These are phyloP conservation scores for Populus deltoides DNA, from an alignment of 345 rosid species.

Conservation along the genomic window DNA sequence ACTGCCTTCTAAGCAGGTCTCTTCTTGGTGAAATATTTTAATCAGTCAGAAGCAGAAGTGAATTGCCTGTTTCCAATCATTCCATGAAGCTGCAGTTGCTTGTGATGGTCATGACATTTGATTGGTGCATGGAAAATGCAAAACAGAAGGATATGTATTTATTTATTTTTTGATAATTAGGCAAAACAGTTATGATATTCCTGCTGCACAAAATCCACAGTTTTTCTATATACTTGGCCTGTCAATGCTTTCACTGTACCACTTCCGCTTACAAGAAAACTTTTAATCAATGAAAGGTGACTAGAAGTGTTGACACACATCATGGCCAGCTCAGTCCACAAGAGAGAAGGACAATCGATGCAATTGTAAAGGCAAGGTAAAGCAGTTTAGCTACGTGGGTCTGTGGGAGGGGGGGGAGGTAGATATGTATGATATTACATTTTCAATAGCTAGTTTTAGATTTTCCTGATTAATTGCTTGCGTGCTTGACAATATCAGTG, in stretches of 20 bases:
- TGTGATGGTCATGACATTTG: background rate
- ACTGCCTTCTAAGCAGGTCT: background rate
- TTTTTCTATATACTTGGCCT: background rate
- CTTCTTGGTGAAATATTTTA: background rate
- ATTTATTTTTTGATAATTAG: background rate
- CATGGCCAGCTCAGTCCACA: slow-evolving; percentile 80
- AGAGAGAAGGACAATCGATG: slow-evolving; percentile 86
- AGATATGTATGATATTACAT: background rate
- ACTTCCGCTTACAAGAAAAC: background rate
- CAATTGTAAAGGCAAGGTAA: slow-evolving; percentile 92
- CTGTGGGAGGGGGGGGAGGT: background rate
- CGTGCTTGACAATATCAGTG: slow-evolving; percentile 39
- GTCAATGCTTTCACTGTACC: background rate
- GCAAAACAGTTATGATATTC: background rate
- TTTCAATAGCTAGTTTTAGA: background rate
- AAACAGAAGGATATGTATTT: background rate
- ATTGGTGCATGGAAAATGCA: background rate
- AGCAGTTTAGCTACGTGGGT: background rate
- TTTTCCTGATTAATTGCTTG: background rate
- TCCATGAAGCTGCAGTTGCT: background rate
- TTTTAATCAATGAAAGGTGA: slow-evolving; percentile 48
- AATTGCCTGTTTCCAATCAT: background rate
- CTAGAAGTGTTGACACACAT: slow-evolving; percentile 79
- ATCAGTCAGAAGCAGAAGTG: background rate
- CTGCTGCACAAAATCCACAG: background rate